Conservation (phyloP, 306 rosid genomes). For the Mimosa bimucronata region DNA sequence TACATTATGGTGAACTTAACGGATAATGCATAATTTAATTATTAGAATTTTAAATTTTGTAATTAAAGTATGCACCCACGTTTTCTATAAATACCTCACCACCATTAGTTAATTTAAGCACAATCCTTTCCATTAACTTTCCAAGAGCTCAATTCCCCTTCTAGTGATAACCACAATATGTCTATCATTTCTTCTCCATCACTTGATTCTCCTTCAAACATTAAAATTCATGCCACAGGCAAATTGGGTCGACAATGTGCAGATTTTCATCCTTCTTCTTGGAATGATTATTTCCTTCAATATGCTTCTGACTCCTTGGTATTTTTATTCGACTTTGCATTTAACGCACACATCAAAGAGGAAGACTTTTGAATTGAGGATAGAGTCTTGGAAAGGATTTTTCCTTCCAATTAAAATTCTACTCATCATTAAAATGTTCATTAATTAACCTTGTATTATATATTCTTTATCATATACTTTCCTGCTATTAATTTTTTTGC, state of each 20-base stretch:
- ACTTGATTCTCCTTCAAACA: neutral
- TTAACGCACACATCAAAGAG: neutral
- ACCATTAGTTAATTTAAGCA: no score
- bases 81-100: no score
- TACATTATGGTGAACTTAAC: no score
- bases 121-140: no score
- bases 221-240: neutral
- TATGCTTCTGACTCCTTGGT: neutral
- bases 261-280: neutral
- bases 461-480: no score
- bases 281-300: neutral
- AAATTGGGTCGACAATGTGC: neutral
- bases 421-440: neutral
- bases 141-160: no score
- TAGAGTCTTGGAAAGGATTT: neutral
- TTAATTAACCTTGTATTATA: neutral
- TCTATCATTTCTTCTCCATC: neutral
- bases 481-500: no score
- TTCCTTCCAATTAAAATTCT: neutral
- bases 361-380: neutral
- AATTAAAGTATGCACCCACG: no score
- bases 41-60: no score
- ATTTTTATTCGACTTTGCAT: neutral
- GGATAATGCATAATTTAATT: no score
- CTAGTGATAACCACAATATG: neutral